Conservation (phyloP, 2,329 filamentous ascomycete species). For the Escovopsis sp. region DNA sequence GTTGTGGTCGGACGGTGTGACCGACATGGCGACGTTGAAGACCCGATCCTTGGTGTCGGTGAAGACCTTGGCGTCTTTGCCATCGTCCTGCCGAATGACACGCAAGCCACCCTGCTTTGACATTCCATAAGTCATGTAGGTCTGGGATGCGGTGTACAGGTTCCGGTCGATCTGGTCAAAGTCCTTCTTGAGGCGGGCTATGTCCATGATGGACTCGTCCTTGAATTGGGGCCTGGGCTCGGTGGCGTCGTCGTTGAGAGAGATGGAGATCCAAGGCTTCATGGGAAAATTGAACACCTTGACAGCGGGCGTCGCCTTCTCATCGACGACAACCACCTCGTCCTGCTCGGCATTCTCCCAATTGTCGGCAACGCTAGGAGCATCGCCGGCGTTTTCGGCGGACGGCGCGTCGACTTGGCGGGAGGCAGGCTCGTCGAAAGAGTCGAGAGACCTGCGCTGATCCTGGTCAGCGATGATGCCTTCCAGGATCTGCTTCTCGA, state of each 20-base stretch:
- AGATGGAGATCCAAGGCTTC: constrained; percentile 88
- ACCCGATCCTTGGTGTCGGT: constrained; percentile 83
- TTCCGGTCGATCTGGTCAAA: constrained; percentile 96
- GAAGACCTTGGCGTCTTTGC: constrained; percentile 82
- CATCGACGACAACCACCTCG: constrained; percentile 48
- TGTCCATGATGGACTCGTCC: constrained; percentile 73
- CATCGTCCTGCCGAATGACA: constrained; percentile 88
- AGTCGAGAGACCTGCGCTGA: constrained; percentile 34
- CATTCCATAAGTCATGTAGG: constrained; percentile 88
- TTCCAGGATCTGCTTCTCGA: constrained; percentile 7
- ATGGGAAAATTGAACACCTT: constrained; percentile 92
- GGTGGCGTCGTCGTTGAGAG: constrained; percentile 43
- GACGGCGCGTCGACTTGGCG: constrained; percentile 26
- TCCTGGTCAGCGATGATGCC: constrained; percentile 37
- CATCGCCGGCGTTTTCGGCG: constrained; percentile 36
- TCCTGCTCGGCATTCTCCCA: constrained; percentile 82
- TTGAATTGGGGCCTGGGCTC: constrained; percentile 50
- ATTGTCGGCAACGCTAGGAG: constrained; percentile 56
- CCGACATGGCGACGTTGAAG: constrained; percentile 81
- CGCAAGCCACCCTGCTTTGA: constrained; percentile 85
- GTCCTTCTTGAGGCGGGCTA: constrained; percentile 89
- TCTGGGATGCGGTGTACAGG: constrained; percentile 73
- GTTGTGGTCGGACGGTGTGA: constrained; percentile 41
- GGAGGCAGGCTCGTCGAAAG: constrained; percentile 32
- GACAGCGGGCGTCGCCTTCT: constrained; percentile 48